These are phyloP conservation scores for Pseudogymnoascus sp. DNA, from an alignment of 2,329 filamentous ascomycete genomes.

Conservation along the genomic window DNA sequence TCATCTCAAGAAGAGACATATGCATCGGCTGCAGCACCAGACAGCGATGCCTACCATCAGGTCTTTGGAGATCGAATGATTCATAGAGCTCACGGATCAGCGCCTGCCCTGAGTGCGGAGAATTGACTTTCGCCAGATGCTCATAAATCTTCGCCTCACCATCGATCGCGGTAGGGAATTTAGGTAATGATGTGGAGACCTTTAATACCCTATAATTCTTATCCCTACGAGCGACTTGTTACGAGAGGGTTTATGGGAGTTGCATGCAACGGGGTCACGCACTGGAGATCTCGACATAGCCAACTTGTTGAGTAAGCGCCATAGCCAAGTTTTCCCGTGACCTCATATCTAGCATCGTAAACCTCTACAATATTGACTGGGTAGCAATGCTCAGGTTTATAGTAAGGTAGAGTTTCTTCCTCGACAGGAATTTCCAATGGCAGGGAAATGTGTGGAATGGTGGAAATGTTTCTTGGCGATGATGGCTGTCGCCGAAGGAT, in stretches of 20 bases:
- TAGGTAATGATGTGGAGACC: slow-evolving; percentile 9
- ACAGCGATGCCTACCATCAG: slow-evolving; percentile 16
- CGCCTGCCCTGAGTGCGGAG: slow-evolving; percentile 26
- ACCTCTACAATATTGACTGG: slow-evolving; percentile 17
- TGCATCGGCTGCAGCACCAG: slow-evolving; percentile 19
- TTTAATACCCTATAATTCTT: slow-evolving; percentile 14
- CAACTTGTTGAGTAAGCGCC: slow-evolving; percentile 18
- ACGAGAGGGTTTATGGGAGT: slow-evolving; percentile 14
- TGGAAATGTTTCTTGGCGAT: neutral
- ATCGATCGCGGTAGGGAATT: slow-evolving; percentile 4
- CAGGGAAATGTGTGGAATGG: neutral
- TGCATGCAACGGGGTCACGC: slow-evolving; percentile 14
- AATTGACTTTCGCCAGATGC: slow-evolving; percentile 20
- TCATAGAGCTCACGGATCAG: slow-evolving; percentile 27
- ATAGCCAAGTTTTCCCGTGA: slow-evolving; percentile 18
- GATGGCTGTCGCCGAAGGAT: neutral
- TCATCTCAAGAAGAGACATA: slow-evolving; percentile 13
- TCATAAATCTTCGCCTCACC: slow-evolving; percentile 27
- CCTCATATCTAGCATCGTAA: slow-evolving; percentile 14
- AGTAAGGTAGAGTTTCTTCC: neutral
- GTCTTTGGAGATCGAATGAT: slow-evolving; percentile 24
- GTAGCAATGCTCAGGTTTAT: slow-evolving; percentile 12
- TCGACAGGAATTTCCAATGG: neutral
- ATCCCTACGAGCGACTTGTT: slow-evolving; percentile 15
- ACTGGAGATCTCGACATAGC: slow-evolving; percentile 16